These are phyloP conservation scores for Phytopythium vexans DNA, from an alignment of 352 stramenopile species.

Conservation along the genomic window DNA sequence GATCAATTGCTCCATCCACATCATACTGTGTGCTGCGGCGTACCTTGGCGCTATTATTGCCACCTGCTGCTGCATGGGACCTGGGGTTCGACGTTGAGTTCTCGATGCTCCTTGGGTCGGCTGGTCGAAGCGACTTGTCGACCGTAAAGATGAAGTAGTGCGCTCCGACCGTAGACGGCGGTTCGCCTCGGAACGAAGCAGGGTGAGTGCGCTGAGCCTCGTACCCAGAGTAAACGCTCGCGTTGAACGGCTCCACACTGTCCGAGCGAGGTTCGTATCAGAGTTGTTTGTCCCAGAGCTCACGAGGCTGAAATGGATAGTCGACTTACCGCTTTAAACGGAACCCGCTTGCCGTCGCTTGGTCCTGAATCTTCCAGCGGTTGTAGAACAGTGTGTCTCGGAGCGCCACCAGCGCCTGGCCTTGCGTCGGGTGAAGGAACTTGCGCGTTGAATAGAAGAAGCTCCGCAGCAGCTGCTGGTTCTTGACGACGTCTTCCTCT, in stretches of 20 bases:
- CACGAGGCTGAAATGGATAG: not conserved
- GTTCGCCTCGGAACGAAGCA: conserved; percentile 67
- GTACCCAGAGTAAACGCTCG: conserved; percentile 69
- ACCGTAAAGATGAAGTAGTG: conserved; percentile 67
- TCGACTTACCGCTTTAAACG: conserved; percentile 49
- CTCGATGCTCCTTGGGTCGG: conserved; percentile 17
- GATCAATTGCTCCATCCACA: too few relatives aligned
- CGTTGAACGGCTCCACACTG: conserved; percentile 64
- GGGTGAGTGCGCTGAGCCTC: conserved; percentile 75
- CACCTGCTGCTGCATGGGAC: too few relatives aligned
- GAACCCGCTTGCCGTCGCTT: conserved; percentile 62
- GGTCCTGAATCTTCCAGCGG: conserved; percentile 73
- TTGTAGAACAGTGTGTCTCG: conserved; percentile 85
- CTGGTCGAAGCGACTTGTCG: conserved; percentile 26
- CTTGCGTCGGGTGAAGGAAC: conserved; percentile 55
- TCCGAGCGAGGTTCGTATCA: not conserved
- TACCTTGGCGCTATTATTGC: too few relatives aligned
- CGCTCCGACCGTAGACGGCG: conserved; percentile 63
- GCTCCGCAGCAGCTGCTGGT: conserved; percentile 65
- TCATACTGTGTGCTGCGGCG: too few relatives aligned
- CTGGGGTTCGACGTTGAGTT: not conserved
- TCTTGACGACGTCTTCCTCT: conserved; percentile 79
- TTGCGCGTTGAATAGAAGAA: conserved; percentile 73
- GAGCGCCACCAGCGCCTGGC: conserved; percentile 70
- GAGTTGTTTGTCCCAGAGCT: not conserved